Base-by-base conservation (phyloP, 2,329 filamentous ascomycete species). In the Knufia petricola region DNA sequence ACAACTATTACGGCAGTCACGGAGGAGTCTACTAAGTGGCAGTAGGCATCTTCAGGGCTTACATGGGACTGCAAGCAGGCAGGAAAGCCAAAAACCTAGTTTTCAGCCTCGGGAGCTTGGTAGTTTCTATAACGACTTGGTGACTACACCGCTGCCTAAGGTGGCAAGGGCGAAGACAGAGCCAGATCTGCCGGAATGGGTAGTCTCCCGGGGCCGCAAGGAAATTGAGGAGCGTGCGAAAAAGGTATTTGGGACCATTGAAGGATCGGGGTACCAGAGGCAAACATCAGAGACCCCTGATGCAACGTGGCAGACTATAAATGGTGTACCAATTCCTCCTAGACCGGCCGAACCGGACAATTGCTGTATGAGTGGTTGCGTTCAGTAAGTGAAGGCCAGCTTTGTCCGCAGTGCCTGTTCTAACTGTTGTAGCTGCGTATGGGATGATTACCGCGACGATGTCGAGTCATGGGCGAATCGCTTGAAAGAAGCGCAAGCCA, bases 281-380 rank as follows among this genome's bases (percentile, higher is more conserved):
- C 77, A 79, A 8, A 46, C 43, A 7, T 54, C 55, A 19, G 48
- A 54, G n/a, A 54, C 48, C 9, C 54, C 74, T 12, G 72, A 77
- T 52, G 80, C 80, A 43, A 77, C 71, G 7, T 71, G 79, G 52
- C 65, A 62, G 48, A 69, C 65, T 1, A 72, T 95, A 48, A 88
- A 85, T 1, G 90, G 89, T 2, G 77, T 96, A 1, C 68, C 79
- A 15, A 84, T 96, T 3, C 92, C 92, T 1, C 89, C 88, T 0
- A 78, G 78, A 41, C 92, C 92, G 1, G 76, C 80, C 41, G 90
- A 98, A 67, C 92, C 92, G 2, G 92, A 96, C 61, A 95, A 98
- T 63, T 98, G 92, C 75, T 98, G 92, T 68, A 98, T 98, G 92
- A 92, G 86, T 61, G 92, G 92, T 2, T 98, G 92, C 64, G 90